Base-by-base conservation (phyloP, 305 asterid genomes). In the Fraxinus xanthoxyloides region DNA sequence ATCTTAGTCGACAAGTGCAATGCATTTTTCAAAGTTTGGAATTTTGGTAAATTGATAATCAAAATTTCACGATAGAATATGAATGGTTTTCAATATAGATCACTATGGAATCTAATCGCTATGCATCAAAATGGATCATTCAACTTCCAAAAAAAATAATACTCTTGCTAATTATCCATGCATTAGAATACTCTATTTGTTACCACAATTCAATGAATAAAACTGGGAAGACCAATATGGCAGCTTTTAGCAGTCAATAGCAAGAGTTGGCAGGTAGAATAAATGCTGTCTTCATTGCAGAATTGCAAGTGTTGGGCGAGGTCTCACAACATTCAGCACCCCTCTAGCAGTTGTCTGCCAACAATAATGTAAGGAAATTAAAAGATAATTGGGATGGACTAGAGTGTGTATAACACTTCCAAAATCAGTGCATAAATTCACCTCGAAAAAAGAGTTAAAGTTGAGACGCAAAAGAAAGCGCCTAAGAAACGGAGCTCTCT, bases 381-480 rank as follows among this genome's bases (percentile, higher is more conserved):
- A 70, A 59, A 61, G 63, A 48, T 54, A 61, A 36, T 54, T 76
- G 38, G 75, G 76, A 43, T 72, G 72, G 83, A 46, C 72, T 59
- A 23, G 67, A n/a, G 28, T 77, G 77, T 38, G 23, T 30, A 46
- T 78, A 4, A 69, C 32, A 69, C 30, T 36, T 35, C 31, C 34
- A n/a, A 8, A 51, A 7, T 19, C 40, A 34, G 23, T 61, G 61
- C 72, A 77, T 76, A 65, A 21, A 26, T 54, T 85, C 88, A 94
- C 98, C 98, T 97, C 98, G 74, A 92, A 97, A 90, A 91, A 97
- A 82, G 97, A 93, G 85, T 95, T 95, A 85, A 90, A 97, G 89
- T 97, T 97, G 85, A 97, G 99, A 69, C 98, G 97, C 90, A 97
- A 83, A 88, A 97, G 98, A 88, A 97, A 97, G 65, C 98, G 97